phyloP scores from a whole-genome alignment of 768 basidiomycete genomes.

The Boletus pseudopeckii region DNA sequence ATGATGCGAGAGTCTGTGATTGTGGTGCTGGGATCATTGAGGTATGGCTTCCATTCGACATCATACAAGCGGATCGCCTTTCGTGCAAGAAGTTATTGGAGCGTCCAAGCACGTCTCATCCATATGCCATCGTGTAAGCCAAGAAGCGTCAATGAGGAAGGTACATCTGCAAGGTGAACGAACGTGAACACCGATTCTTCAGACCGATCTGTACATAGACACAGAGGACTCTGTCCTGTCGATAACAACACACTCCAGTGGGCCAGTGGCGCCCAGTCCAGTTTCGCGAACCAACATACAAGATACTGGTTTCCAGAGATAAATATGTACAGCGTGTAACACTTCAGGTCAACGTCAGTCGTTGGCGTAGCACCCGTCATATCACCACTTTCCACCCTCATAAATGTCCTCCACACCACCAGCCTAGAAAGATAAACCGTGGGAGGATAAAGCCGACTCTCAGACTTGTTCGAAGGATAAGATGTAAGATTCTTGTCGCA shows the following conservation, averaged over 20 bases:
- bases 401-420: no score
- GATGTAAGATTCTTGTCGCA: no score
- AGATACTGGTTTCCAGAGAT: no score
- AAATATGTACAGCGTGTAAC: no score
- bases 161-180: not conserved
- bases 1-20: not conserved
- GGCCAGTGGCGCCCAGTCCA: not conserved
- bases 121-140: not conserved
- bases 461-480: no score
- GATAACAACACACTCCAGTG: constrained; percentile 3
- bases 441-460: no score
- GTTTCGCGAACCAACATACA: not conserved
- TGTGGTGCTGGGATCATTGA: not conserved
- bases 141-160: not conserved
- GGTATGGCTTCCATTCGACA: constrained; percentile 1
- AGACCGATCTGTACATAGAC: no score
- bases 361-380: no score
- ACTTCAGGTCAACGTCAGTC: no score
- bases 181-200: not conserved
- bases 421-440: no score
- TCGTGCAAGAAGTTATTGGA: constrained; percentile 7
- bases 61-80: constrained; percentile 3
- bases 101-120: constrained; percentile 4
- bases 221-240: not conserved
- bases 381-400: no score